Evolutionary conservation across 805 yeast species (phyloP), one percentile per base, ranked within the genome.

Genomic region (Hanseniaspora valbyensis): DNA sequence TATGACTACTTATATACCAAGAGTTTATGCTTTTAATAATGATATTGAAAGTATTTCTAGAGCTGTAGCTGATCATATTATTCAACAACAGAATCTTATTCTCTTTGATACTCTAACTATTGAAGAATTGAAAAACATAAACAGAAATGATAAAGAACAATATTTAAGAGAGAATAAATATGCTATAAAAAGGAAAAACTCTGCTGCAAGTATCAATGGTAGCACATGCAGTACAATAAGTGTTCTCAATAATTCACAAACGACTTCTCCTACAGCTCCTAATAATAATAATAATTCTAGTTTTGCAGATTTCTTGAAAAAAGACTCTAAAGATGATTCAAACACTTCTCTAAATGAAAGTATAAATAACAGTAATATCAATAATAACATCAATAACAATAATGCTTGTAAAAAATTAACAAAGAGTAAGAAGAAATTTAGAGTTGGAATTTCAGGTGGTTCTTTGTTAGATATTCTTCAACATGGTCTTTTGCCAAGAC

Each of bases 11-110:
- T 84, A 95, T 5, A 95, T 88, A 22, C 97, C 98, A 18, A 79
- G 87, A 54, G 82, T 90, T 48, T 89, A 86, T 73, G 85, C 96
- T 45, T 90, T 92, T 64, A 92, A 88, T 40, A 44, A 44, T 14
- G 95, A 84, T 65, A 81, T 86, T 60, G 72, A 79, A 26, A 92
- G 85, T 16, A 96, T 90, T 29, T 96, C 97, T 2, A 95, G 84
- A 50, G 97, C 97, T 22, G 95, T 90, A 26, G 96, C 96, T 1
- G 96, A 92, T 66, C 95, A 89, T 65, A 82, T 90, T 44, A 78
- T 88, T 32, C 77, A 84, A 26, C 94, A 95, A 12, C 97, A 92
- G 67, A 85, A 89, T 61, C 64, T 62, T 50, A 71, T 72, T 1
- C 56, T 69, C 14, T 44, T 44, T 44, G 49, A 44, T 13, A 36